A percentile compares a stretch with the other conserved stretches of the same genome.
Conservation (phyloP, 495 filamentous ascomycete genomes). For the Aspergillus avenaceus region DNA sequence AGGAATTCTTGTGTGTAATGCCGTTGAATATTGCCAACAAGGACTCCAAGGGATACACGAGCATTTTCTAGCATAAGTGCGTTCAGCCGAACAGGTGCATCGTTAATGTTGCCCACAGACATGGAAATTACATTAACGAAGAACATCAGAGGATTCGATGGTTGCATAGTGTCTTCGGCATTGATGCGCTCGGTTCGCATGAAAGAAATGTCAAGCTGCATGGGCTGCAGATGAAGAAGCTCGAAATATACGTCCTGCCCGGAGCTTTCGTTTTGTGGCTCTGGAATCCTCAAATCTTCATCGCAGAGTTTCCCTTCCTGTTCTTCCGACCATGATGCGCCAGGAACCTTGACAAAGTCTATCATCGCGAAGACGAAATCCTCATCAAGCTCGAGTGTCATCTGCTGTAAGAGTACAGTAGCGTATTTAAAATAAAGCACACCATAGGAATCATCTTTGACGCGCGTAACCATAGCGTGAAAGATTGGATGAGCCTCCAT, state of each 20-base stretch:
- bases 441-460: constrained; percentile 97
- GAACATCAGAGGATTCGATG: constrained; percentile 93
- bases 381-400: constrained; percentile 97
- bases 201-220: constrained; percentile 96
- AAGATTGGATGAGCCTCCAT: constrained; percentile 95
- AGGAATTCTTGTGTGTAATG: constrained; percentile 95
- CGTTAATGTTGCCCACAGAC: constrained; percentile 98
- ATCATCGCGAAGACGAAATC: constrained; percentile 95
- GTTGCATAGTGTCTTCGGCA: constrained; percentile 81
- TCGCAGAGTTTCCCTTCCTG: constrained; percentile 84
- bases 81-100: constrained; percentile 89
- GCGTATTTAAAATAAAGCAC: constrained; percentile 99
- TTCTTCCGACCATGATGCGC: constrained; percentile 83
- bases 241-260: constrained; percentile 97
- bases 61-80: constrained; percentile 94
- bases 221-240: constrained; percentile 90
- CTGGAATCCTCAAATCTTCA: constrained; percentile 84
- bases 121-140: constrained; percentile 97
- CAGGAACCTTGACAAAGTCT: constrained; percentile 91
- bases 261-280: constrained; percentile 76
- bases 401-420: constrained; percentile 88
- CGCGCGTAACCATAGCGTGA: constrained; percentile 83
- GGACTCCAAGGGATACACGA: constrained; percentile 77
- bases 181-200: constrained; percentile 96
- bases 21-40: constrained; percentile 78